Evolutionary conservation across 2,329 filamentous ascomycete species (phyloP), one percentile per base, ranked within the genome.

Genomic region (Emergomyces pasteurianus): DNA sequence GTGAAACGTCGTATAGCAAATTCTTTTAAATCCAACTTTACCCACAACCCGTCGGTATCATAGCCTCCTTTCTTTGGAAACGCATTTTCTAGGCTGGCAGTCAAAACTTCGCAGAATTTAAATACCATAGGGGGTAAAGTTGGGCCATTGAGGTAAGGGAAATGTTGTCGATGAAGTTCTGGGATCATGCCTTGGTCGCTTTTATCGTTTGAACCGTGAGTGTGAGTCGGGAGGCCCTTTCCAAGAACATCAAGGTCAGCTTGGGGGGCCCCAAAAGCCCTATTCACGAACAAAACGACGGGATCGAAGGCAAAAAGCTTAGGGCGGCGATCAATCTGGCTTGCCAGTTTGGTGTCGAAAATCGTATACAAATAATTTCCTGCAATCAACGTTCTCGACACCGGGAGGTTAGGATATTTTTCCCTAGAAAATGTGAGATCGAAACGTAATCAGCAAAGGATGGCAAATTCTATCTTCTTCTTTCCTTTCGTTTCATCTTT

Each of bases 331-430:
- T 63, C 66, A 14, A 67, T 61, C 21, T 64, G 61, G 21, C 61
- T 60, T 18, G 65, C 65, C 12, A 67, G 62, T 47, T 66, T 67
- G 49, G 64, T 59, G 53, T 68, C 64, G 28, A 65, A 65, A 31
- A 68, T 61, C 8, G 64, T 40, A 62, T 68, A 67, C 7, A 63
- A 63, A 55, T 64, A 61, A 40, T 63, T 58, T 1, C 67, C 67
- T 28, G 59, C 65, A 14, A 67, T 57, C 12, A 62, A 28, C 14
- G 58, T 40, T 28, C 54, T 61, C 49, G 53, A 53, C 18, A 61
- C 57, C 28, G 34, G 43, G 31, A 56, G 31, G 14, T 61, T 59
- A 16, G 61, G 61, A 28, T 56, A 64, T 53, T 42, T 60, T 34
- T 49, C 57, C 34, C 62, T 62, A 36, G n/a, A 34, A 26, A 36